phyloP scores from a whole-genome alignment of 495 filamentous ascomycete species.

The Sordaria brevicollis region DNA sequence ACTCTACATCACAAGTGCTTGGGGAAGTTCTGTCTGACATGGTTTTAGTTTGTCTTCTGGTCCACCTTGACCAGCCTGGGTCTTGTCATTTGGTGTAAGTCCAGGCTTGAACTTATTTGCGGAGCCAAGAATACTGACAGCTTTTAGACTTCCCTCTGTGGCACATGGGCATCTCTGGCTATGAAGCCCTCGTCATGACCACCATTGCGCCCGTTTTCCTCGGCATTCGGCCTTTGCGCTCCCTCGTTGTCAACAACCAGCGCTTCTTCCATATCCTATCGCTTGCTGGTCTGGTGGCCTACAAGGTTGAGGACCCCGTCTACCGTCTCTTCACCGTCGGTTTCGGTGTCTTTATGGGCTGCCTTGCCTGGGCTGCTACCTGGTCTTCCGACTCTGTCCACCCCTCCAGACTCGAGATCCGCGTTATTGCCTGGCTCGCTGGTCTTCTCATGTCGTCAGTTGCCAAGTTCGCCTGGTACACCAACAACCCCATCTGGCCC shows the following conservation, averaged over 20 bases:
- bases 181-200: constrained; percentile 77
- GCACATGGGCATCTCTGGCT: constrained; percentile 99
- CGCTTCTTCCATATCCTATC: constrained; percentile 64
- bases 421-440: constrained; percentile 67
- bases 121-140: constrained; percentile 10
- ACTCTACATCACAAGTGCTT: not conserved
- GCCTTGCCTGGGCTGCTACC: constrained; percentile 72
- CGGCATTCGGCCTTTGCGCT: constrained; percentile 56
- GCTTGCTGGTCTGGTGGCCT: constrained; percentile 70
- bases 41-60: constrained; percentile 83
- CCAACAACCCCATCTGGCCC: constrained; percentile 98
- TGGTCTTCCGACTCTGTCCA: constrained; percentile 71
- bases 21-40: not conserved
- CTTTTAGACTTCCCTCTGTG: constrained; percentile 88
- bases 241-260: constrained; percentile 55
- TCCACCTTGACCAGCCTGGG: constrained; percentile 82
- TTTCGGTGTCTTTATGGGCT: constrained; percentile 67
- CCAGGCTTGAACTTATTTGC: not conserved
- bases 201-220: constrained; percentile 81
- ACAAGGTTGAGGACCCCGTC: constrained; percentile 60
- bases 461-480: constrained; percentile 87
- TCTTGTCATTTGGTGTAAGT: constrained; percentile 86
- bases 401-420: constrained; percentile 63
- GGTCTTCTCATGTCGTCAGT: constrained; percentile 78
- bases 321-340: constrained; percentile 70